Evolutionary conservation across 2,329 filamentous ascomycete genomes (phyloP), one percentile per base, ranked within the genome.

Genomic region (Boeremia exigua): DNA sequence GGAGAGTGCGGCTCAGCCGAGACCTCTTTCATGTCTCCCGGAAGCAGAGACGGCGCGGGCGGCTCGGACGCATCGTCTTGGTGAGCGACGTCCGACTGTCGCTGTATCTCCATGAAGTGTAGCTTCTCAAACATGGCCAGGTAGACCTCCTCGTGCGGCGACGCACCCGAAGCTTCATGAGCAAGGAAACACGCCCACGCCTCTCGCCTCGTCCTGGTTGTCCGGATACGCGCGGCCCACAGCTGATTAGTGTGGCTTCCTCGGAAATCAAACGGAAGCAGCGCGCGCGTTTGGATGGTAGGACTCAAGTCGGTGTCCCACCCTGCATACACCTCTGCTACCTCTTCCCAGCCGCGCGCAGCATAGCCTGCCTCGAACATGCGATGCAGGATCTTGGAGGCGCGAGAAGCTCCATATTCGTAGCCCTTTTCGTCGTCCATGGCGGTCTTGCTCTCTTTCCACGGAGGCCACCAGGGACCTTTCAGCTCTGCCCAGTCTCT

Each of bases 171-270:
- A 19, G 80, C 76, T 66, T 85, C 79, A 56, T 81, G 85, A 5
- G 83, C 80, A 37, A 86, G 70, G 67, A 87, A 88, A 58, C 83
- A 86, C 19, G 85, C 85, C 86, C 86, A 88, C 6, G 86, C 85
- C 73, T 88, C 86, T 57, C 84, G 80, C 42, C 84, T 72, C 4
- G 86, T 88, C 32, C 86, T 78, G 10, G 86, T 88, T 19, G 84
- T 79, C 40, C 78, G 76, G 48, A 88, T 82, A 10, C 86, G 80
- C 29, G 82, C 84, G 53, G 79, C 78, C 86, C 86, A 88, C 6
- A 60, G 34, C 15, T 39, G 52, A 27, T 56, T 28, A 29, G 14
- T 9, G 30, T 37, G 42, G 6, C 46, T 15, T 7, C 47, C 53
- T 38, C 42, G 47, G n/a, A 48, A 47, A 1, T 27, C 30, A 23